These are phyloP conservation scores for Helotiales sp. DNA, from an alignment of 2,329 filamentous ascomycete genomes.

Conservation along the genomic window DNA sequence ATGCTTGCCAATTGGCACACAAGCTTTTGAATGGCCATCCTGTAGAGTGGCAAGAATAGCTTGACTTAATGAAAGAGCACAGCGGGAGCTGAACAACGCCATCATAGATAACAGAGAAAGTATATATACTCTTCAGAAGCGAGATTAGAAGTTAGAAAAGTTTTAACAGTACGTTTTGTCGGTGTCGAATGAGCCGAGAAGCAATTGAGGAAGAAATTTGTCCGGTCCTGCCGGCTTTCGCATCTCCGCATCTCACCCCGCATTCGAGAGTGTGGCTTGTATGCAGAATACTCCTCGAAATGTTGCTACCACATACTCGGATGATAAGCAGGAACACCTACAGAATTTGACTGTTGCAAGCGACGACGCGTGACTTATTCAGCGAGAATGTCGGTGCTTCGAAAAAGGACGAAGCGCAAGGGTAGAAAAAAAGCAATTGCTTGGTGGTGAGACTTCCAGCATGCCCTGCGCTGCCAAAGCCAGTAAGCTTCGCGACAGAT, in stretches of 20 bases:
- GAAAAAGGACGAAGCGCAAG: background rate
- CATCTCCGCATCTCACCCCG: background rate
- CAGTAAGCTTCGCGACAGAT: background rate
- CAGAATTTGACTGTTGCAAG: background rate
- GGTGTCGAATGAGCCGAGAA: background rate
- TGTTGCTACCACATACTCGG: background rate
- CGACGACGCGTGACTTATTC: background rate
- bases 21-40: background rate
- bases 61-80: background rate
- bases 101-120: background rate
- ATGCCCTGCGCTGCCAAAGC: no score
- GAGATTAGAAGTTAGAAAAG: background rate
- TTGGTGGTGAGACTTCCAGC: no score
- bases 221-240: slow-evolving; percentile 5
- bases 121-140: background rate
- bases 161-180: background rate
- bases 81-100: background rate
- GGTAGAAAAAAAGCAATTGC: background rate
- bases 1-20: background rate
- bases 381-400: background rate
- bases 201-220: slow-evolving; percentile 1
- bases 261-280: background rate
- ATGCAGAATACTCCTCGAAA: background rate
- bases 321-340: background rate
- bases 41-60: background rate